These are phyloP conservation scores for Colletotrichum endophyticum DNA, from an alignment of 2,329 filamentous ascomycete species.

Conservation along the genomic window DNA sequence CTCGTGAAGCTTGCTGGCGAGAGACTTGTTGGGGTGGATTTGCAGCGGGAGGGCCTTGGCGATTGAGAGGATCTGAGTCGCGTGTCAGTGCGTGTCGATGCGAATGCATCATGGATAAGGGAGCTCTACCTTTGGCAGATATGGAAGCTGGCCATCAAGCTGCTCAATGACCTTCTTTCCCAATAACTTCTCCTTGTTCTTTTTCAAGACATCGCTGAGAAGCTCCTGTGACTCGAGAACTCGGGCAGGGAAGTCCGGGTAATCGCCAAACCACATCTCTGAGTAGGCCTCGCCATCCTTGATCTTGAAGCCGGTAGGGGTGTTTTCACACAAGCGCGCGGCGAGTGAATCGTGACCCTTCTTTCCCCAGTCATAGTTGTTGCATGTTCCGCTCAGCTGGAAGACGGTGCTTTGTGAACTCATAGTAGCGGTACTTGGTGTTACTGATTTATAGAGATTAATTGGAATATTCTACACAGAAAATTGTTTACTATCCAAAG, in stretches of 20 bases:
- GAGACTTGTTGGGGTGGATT: conserved; percentile 73
- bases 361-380: conserved; percentile 76
- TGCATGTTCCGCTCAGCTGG: conserved; percentile 51
- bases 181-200: conserved; percentile 65
- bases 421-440: not conserved
- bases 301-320: conserved; percentile 66
- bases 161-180: conserved; percentile 68
- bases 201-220: conserved; percentile 68
- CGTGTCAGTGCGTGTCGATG: not conserved
- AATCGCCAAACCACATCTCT: conserved; percentile 80
- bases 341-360: conserved; percentile 69
- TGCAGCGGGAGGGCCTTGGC: conserved; percentile 77
- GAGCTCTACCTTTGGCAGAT: conserved; percentile 66
- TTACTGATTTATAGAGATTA: rapidly evolving
- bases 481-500: rapidly evolving
- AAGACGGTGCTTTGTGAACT: conserved; percentile 37
- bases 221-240: conserved; percentile 66
- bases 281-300: conserved; percentile 68
- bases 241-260: conserved; percentile 72
- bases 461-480: not conserved
- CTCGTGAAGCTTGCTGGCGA: conserved; percentile 68
- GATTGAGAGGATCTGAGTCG: conserved; percentile 68
- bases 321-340: conserved; percentile 68
- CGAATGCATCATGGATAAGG: not conserved
- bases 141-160: conserved; percentile 68